Evolutionary conservation across 2,329 filamentous ascomycete genomes (phyloP), one percentile per base, ranked within the genome.

Genomic region (Coniochaeta sp.): DNA sequence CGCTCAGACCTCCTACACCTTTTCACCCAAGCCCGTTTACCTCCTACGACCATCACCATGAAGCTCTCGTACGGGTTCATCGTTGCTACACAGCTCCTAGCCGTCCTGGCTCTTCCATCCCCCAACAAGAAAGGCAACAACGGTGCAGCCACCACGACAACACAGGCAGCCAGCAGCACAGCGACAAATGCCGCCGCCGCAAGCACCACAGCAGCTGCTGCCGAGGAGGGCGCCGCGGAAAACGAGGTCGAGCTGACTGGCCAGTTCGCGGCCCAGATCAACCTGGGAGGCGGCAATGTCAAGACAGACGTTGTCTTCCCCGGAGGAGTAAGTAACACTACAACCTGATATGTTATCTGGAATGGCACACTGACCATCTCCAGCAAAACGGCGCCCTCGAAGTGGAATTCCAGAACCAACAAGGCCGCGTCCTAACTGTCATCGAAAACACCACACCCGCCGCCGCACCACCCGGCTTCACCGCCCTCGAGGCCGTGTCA

Each of bases 401-500:
- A 51, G 59, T 71, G 52, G 70, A 73, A 56, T 69, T 72, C 58
- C 61, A 68, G 52, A 68, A 68, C 53, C 42, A 60, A 1, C 57
- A 59, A 6, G 65, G 57, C 33, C 61, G 64, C n/a, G 62, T 56
- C 16, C 58, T 71, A 8, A 64, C 60, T 32, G 69, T 71, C 49
- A 66, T 62, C 26, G 67, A 70, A 56, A 71, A 71, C 60, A 56
- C 55, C 16, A 61, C 56, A 6, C 69, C 69, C 0, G 65, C 64
- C 3, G 52, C 63, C 2, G 51, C 69, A 1, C 70, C 69, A 0
- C 49, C 60, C 3, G 70, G 70, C 13, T 73, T 72, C 57, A 55
- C 59, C 10, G 61, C 63, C 6, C 56, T 70, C n/a, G 70, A 72
- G 54, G 60, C 66, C 4, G 58, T 62, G 24, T 69, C 68, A 2